Evolutionary conservation across 495 filamentous ascomycete genomes (phyloP).

Genomic region (Friedmanniomyces simplex): DNA sequence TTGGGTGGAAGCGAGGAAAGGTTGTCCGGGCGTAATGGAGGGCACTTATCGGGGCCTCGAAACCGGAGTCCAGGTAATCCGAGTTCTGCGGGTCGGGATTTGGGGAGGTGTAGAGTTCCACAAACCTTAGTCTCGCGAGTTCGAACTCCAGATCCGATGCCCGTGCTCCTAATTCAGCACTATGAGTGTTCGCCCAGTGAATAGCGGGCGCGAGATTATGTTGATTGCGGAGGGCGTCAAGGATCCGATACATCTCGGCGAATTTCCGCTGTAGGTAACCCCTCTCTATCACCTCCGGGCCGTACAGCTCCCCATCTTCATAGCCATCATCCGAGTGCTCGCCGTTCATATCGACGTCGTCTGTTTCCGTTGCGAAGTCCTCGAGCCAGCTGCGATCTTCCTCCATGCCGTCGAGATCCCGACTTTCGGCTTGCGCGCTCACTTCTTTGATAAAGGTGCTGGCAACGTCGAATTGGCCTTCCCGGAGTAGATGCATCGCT

Average conservation of each 20-base stretch:
- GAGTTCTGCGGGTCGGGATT: conserved; percentile 21
- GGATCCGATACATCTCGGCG: conserved; percentile 77
- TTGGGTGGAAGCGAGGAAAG: conserved; percentile 54
- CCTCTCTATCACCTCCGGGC: conserved; percentile 41
- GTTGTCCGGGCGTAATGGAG: conserved; percentile 60
- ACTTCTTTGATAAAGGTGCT: conserved; percentile 66
- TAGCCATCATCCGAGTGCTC: background rate
- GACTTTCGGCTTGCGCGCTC: conserved; percentile 22
- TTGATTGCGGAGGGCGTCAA: conserved; percentile 58
- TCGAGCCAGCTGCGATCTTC: conserved; percentile 3
- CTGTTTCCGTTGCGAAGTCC: conserved; percentile 1
- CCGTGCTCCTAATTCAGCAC: conserved; percentile 57
- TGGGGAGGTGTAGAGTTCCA: conserved; percentile 59
- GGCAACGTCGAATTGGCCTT: conserved; percentile 85
- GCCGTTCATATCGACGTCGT: background rate
- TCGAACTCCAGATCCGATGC: conserved; percentile 95
- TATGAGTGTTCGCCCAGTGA: conserved; percentile 67
- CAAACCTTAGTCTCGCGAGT: conserved; percentile 72
- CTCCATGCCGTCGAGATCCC: no score
- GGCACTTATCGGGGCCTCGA: conserved; percentile 44
- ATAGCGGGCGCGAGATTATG: conserved; percentile 75
- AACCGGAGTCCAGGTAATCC: conserved; percentile 2
- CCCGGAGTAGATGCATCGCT: conserved; percentile 88
- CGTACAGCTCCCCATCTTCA: conserved; percentile 38
- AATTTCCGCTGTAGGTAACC: conserved; percentile 63